Evolutionary conservation across 805 yeast genomes (phyloP), one percentile per base, ranked within the genome.

Genomic region (Barnettozyma siamensis): DNA sequence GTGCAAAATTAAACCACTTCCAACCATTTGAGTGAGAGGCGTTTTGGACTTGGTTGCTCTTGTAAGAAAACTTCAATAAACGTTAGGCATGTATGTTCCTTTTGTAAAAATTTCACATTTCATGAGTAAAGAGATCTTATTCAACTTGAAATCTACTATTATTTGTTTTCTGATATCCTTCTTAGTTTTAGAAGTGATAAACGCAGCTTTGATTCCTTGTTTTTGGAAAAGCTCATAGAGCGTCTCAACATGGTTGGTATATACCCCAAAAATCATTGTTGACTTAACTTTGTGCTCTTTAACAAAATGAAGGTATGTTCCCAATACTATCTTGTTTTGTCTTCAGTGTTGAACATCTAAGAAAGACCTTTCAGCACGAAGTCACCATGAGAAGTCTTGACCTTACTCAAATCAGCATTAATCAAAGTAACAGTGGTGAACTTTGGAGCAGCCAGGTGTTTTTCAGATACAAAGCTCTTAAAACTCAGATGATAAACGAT

Each of bases 71-170:
- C 91, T 65, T 24, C 88, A 80, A 55, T 89, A 97, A 42, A 88
- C 83, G 45, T 80, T 80, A 3, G 97, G 97, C 16, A 91, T 80
- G 63, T 89, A 97, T 0, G 97, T 88, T 0, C 98, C 98, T 59
- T 89, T 97, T 0, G 96, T 89, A 51, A 91, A 82, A 7, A 89
- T 86, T 16, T 84, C 87, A 58, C 95, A 93, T 55, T 91, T 91
- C 64, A 93, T 73, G 23, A 89, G 62, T 0, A 91, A 93, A 5
- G 81, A 76, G 16, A 86, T 68, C n/a, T 70, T 56, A 0, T 93
- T 88, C 0, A 62, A 50, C 45, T 69, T 72, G 56, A 89, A 91
- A 28, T 74, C 80, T 6, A 64, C 60, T 2, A 88, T 61, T 0
- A 78, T 67, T 3, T 59, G 53, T 13, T 63, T 70, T 31, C 97